phyloP scores from a whole-genome alignment of 768 basidiomycete species.

The Zangia roseola region DNA sequence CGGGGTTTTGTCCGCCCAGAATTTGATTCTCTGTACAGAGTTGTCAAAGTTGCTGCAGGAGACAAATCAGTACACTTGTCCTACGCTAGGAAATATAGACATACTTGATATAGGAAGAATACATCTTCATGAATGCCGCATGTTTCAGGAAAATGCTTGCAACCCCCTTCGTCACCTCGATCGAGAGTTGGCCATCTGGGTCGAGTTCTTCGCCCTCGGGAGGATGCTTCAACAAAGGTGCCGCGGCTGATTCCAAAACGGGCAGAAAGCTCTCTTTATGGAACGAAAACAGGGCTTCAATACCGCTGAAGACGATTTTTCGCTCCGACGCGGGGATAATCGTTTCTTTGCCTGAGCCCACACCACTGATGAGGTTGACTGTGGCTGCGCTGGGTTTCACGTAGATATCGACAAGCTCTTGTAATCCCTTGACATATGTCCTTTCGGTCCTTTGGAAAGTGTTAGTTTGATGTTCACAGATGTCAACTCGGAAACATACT shows the following conservation, averaged over 20 bases:
- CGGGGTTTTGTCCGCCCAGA: conserved; percentile 68
- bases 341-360: conserved; percentile 76
- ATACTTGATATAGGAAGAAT: conserved; percentile 96
- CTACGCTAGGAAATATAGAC: conserved; percentile 26
- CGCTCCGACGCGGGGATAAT: conserved; percentile 84
- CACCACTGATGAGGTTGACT: conserved; percentile 67
- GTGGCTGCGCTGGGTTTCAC: conserved; percentile 79
- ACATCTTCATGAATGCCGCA: conserved; percentile 98
- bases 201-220: conserved; percentile 53
- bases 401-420: conserved; percentile 94
- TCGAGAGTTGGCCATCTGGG: conserved; percentile 69
- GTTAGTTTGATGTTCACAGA: conserved; percentile 9
- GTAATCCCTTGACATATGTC: conserved; percentile 91
- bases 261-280: conserved; percentile 93
- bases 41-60: conserved; percentile 85
- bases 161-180: conserved; percentile 73
- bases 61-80: conserved; percentile 10
- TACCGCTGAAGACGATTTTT: conserved; percentile 86
- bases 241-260: conserved; percentile 77
- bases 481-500: conserved; percentile 49
- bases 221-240: conserved; percentile 56
- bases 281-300: conserved; percentile 89
- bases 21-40: conserved; percentile 81
- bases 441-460: conserved; percentile 73
- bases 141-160: conserved; percentile 91